Percentiles rank a stretch among this genome's conserved stretches.
Conservation (phyloP, 2,329 filamentous ascomycete genomes). For the Scedosporium apiospermum region DNA sequence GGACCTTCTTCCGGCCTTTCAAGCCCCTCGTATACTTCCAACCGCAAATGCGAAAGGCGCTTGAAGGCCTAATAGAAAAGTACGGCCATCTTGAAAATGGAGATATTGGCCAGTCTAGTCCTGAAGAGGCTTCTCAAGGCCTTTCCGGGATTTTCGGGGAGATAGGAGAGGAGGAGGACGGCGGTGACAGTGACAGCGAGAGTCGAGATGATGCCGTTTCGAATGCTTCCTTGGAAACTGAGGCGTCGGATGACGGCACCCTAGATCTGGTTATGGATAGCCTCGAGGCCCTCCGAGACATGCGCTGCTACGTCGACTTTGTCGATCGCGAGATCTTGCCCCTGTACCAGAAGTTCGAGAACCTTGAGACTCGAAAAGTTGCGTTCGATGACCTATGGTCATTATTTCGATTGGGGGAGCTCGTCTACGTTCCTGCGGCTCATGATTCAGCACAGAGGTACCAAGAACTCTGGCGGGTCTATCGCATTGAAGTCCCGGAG, state of each 20-base stretch:
- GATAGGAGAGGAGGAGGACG: slow-evolving; percentile 11
- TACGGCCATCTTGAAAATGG: slow-evolving; percentile 28
- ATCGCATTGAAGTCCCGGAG: slow-evolving; percentile 21
- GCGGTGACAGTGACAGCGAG: slow-evolving; percentile 8
- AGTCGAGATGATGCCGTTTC: slow-evolving; percentile 22
- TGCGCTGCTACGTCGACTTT: slow-evolving; percentile 33
- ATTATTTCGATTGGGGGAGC: slow-evolving; percentile 28
- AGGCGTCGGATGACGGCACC: slow-evolving; percentile 21
- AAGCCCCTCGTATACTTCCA: slow-evolving; percentile 30
- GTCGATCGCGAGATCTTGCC: slow-evolving; percentile 32
- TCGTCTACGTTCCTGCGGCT: slow-evolving; percentile 27
- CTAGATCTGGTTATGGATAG: slow-evolving; percentile 27
- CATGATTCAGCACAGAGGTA: slow-evolving; percentile 25
- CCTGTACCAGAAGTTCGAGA: slow-evolving; percentile 18
- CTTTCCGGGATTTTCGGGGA: slow-evolving; percentile 17
- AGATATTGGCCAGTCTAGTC: slow-evolving; percentile 14
- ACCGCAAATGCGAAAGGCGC: slow-evolving; percentile 28
- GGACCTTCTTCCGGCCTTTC: slow-evolving; percentile 31
- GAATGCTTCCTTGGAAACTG: slow-evolving; percentile 24
- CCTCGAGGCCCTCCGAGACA: slow-evolving; percentile 27
- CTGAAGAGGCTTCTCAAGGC: slow-evolving; percentile 15
- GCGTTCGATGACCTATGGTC: slow-evolving; percentile 32
- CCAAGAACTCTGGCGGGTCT: slow-evolving; percentile 29
- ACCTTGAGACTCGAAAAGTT: slow-evolving; percentile 19
- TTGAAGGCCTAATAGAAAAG: slow-evolving; percentile 28